These are phyloP conservation scores for Penicillium occitanis DNA, from an alignment of 2,329 filamentous ascomycete species.

Conservation along the genomic window DNA sequence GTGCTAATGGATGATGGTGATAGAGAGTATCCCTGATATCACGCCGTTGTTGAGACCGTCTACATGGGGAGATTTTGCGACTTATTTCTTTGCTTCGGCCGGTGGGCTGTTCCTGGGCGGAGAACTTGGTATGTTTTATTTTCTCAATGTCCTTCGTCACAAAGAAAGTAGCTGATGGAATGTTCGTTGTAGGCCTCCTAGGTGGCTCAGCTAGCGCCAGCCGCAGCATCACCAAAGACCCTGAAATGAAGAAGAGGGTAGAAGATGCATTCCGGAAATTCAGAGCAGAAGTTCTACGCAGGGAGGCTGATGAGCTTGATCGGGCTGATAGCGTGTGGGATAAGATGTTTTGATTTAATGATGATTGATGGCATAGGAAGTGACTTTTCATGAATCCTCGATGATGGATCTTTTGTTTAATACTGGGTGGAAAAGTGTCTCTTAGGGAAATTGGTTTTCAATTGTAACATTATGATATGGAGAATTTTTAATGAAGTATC, in stretches of 20 bases:
- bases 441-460: background rate
- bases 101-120: conserved; percentile 65
- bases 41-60: conserved; percentile 59
- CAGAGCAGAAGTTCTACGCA: conserved; percentile 62
- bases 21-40: conserved; percentile 63
- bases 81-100: conserved; percentile 62
- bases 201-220: conserved; percentile 57
- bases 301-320: conserved; percentile 59
- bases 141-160: no score
- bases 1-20: conserved; percentile 19
- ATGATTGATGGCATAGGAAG: background rate
- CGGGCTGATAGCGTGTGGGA: conserved; percentile 32
- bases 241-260: conserved; percentile 56
- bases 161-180: no score
- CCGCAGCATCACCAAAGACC: conserved; percentile 54
- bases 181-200: conserved; percentile 45
- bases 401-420: background rate
- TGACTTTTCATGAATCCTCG: background rate
- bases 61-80: conserved; percentile 59
- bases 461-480: background rate
- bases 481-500: background rate
- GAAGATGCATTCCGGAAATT: conserved; percentile 64
- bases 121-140: conserved; percentile 46
- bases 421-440: background rate
- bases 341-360: conserved; percentile 27